Conservation (phyloP, 192 early-diverging fungal genomes). For the Coemansia sp. region DNA sequence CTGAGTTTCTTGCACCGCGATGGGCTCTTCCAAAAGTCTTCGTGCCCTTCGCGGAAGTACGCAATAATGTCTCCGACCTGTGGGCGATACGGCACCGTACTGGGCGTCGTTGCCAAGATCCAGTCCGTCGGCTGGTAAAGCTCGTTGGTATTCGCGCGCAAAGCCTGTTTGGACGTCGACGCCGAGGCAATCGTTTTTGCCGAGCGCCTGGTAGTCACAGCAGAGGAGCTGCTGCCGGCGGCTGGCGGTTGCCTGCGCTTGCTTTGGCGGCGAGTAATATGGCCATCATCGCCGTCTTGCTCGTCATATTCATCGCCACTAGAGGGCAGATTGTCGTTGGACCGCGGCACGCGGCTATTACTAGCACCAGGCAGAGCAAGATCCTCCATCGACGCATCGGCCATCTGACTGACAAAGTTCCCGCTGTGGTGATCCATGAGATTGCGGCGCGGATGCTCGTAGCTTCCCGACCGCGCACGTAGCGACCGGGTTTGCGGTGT, state of each 20-base stretch:
- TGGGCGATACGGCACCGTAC: conserved; percentile 62
- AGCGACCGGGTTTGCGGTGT: conserved; percentile 4
- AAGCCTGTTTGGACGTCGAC: not conserved
- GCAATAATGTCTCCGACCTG: conserved; percentile 65
- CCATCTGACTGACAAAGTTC: conserved; percentile 1
- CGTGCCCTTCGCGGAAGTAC: conserved; percentile 62
- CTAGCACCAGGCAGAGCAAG: not conserved
- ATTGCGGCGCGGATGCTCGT: not conserved
- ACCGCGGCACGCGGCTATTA: conserved; percentile 23
- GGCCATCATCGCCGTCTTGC: not conserved
- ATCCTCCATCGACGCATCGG: conserved; percentile 9
- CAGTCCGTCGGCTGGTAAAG: conserved; percentile 56
- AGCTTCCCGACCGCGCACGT: conserved; percentile 6
- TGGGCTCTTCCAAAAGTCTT: conserved; percentile 59
- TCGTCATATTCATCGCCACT: conserved; percentile 14
- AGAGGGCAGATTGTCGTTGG: not conserved
- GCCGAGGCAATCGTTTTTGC: not conserved
- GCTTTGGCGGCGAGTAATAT: conserved; percentile 1
- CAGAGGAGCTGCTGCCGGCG: conserved; percentile 6
- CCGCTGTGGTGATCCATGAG: not conserved
- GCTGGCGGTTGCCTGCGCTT: not conserved
- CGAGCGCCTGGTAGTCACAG: not conserved
- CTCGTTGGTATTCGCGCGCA: not conserved
- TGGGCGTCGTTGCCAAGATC: conserved; percentile 51
- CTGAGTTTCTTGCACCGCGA: conserved; percentile 44